Base-by-base conservation (phyloP, 371 early-diverging fungal species). In the Zopfochytrium polystomum region DNA sequence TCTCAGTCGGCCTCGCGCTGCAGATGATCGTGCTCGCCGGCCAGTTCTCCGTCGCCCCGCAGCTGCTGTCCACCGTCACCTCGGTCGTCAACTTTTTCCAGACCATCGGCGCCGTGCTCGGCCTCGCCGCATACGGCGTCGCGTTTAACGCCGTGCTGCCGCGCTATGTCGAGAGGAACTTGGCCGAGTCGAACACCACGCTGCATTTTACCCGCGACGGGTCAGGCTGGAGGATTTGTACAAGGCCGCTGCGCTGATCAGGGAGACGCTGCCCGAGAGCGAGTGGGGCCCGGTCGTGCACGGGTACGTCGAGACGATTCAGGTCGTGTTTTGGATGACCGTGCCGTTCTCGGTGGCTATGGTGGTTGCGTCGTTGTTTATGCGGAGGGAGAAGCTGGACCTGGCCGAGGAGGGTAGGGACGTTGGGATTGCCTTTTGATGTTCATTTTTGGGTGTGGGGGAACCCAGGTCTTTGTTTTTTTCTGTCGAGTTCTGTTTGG, bases 291-390 rank as follows among this genome's bases (percentile, higher is more conserved):
- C n/a, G n/a, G n/a, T 58, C 22, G 47, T 58, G 11, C 58, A 48
- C 29, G 58, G 58, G 25, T 58, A 58, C 49, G 32, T 58, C 49
- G 49, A 58, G 33, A 58, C 58, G 27, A 23, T 58, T 4, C 4
- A 9, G 5, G 22, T 30, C 15, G 20, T 58, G 23, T 58, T 58
- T 49, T 48, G 15, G 3, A 22, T 58, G 33, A 32, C 58, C 4
- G 20, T 48, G n/a, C 49, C 20, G 6, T 48, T 58, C 18, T 11
- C 48, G 33, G 3, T 5, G 13, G 46, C 18, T 2, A 18, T 3
- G 58, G 30, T 58, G 25, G 9, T 58, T 20, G 31, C 49, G 7
- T 48, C 38, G 20, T 9, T 58, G 30, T 58, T 58, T 49, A 50
- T 58, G 11, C 47, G 15, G 20, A 47, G n/a, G 49, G 58, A 46